Conservation (phyloP, 2,329 filamentous ascomycete genomes). For the Colletotrichum spinosum region DNA sequence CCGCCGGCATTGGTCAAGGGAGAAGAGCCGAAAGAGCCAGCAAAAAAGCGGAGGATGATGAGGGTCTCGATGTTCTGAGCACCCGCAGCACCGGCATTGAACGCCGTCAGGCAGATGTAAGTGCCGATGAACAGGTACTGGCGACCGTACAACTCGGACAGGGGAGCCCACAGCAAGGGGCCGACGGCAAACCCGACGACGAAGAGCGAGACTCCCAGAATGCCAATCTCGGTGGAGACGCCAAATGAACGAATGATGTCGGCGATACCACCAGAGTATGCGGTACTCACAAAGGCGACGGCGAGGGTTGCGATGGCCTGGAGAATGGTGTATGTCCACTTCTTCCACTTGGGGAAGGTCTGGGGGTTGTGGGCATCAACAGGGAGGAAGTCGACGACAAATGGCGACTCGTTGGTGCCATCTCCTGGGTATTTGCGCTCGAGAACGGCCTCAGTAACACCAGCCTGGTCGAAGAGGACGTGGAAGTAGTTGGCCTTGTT, state of each 20-base stretch:
- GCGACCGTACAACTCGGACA: constrained; percentile 72
- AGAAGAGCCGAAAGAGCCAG: constrained; percentile 70
- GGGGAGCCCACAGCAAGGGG: constrained; percentile 72
- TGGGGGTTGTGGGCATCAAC: constrained; percentile 73
- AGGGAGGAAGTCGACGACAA: constrained; percentile 71
- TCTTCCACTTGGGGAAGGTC: constrained; percentile 62
- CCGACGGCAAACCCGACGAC: constrained; percentile 66
- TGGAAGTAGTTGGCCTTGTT: constrained; percentile 59
- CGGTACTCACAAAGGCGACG: constrained; percentile 73
- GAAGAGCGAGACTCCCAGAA: constrained; percentile 59
- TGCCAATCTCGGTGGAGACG: constrained; percentile 56
- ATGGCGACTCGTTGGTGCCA: constrained; percentile 73
- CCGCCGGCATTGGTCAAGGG: constrained; percentile 72
- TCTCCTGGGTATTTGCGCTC: constrained; percentile 67
- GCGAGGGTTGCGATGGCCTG: constrained; percentile 72
- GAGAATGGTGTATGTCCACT: constrained; percentile 72
- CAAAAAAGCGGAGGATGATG: constrained; percentile 73
- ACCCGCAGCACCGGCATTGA: constrained; percentile 70
- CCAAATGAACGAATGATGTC: constrained; percentile 64
- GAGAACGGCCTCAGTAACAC: constrained; percentile 67
- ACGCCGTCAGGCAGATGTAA: constrained; percentile 67
- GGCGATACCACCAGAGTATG: constrained; percentile 66
- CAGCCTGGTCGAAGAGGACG: constrained; percentile 68
- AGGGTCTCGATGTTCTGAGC: constrained; percentile 68
- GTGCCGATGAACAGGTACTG: constrained; percentile 70